A percentile compares a stretch with the other conserved stretches of the same genome.
These are phyloP conservation scores for Trypanosoma brucei DNA, from an alignment of 208 protist genomes.

Conservation along the genomic window DNA sequence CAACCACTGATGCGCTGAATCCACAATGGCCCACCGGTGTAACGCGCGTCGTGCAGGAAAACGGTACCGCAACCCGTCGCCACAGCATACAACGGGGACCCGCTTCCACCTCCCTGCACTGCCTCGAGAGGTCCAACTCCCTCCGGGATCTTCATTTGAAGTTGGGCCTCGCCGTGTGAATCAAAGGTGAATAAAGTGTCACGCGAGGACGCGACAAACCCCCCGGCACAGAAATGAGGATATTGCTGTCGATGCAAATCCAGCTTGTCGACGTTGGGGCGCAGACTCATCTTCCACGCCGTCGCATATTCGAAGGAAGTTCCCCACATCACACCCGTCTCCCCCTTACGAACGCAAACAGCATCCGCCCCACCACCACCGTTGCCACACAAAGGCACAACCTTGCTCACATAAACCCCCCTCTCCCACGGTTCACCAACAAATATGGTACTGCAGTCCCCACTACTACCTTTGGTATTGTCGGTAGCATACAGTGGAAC, in stretches of 20 bases:
- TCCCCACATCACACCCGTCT: conserved; percentile 12
- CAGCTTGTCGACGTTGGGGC: conserved; percentile 1
- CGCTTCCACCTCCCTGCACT: conserved; percentile 1
- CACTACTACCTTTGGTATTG: background rate
- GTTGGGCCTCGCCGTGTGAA: conserved; percentile 1
- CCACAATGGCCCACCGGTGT: conserved; percentile 16
- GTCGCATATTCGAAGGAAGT: conserved; percentile 10
- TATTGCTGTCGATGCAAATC: background rate
- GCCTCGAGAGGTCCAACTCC: background rate
- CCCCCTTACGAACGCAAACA: conserved; percentile 15
- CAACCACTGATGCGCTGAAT: background rate
- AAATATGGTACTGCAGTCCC: conserved; percentile 13
- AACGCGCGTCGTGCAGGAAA: conserved; percentile 21
- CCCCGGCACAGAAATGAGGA: background rate
- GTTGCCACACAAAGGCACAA: conserved; percentile 10
- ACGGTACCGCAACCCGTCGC: conserved; percentile 11
- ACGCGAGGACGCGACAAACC: conserved; percentile 3
- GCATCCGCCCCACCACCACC: conserved; percentile 3
- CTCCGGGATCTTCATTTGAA: conserved; percentile 8
- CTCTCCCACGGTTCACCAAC: conserved; percentile 15
- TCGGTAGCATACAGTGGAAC: background rate
- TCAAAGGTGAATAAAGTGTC: conserved; percentile 9
- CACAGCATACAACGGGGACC: conserved; percentile 1
- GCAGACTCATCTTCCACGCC: conserved; percentile 7
- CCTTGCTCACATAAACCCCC: background rate